Conservation (phyloP, 2,329 filamentous ascomycete species). For the Sarocladiaceae sp. region DNA sequence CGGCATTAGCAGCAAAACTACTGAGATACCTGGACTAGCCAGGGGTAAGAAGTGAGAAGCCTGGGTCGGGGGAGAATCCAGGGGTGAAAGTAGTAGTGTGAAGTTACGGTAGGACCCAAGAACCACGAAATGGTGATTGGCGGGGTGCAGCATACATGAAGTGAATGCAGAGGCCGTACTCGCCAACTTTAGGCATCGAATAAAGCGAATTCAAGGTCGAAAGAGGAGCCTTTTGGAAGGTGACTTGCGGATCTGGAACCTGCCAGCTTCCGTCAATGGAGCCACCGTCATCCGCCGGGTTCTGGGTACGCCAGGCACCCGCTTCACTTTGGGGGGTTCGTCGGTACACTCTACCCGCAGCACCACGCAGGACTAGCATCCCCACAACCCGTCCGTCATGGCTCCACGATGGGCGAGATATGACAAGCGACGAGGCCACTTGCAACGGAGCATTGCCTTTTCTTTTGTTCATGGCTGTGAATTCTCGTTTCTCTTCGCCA, state of each 20-base stretch:
- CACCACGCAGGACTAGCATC: not conserved
- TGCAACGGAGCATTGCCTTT: not conserved
- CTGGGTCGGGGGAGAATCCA: not conserved
- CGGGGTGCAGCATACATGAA: not conserved
- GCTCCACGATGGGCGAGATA: not conserved
- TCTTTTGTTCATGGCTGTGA: no score
- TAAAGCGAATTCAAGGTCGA: not conserved
- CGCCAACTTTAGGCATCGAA: not conserved
- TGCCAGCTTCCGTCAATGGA: not conserved
- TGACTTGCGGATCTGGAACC: constrained; percentile 4
- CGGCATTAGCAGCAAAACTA: constrained; percentile 2
- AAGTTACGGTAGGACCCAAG: not conserved
- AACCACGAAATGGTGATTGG: not conserved
- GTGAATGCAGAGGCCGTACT: not conserved
- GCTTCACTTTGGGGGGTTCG: not conserved
- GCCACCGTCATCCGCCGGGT: not conserved
- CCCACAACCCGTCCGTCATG: not conserved
- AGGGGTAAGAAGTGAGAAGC: not conserved
- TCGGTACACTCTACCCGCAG: not conserved
- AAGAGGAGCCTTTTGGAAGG: constrained; percentile 2
- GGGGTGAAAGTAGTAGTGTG: not conserved
- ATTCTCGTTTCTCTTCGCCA: not conserved
- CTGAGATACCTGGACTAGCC: not conserved
- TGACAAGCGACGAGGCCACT: no score
- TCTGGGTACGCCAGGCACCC: not conserved